phyloP scores from a whole-genome alignment of 179 eudicot genomes.

The Corrigiola litoralis region DNA sequence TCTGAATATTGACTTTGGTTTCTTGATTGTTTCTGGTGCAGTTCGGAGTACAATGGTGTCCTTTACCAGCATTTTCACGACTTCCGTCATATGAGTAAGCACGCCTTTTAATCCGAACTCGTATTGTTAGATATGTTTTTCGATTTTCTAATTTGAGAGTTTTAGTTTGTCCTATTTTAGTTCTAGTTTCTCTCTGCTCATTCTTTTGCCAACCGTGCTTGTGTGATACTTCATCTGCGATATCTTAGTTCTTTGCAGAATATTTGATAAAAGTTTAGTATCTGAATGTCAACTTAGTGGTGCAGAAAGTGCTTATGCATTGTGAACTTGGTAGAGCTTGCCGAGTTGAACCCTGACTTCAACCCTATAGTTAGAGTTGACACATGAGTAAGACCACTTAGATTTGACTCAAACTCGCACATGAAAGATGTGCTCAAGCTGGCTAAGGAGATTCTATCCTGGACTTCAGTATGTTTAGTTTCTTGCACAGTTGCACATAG shows the following conservation, averaged over 20 bases:
- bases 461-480: not conserved
- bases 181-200: not conserved
- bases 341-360: not conserved
- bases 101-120: not conserved
- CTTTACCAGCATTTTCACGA: conserved; percentile 63
- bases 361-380: too few species aligned
- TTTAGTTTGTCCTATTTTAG: not conserved
- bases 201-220: not conserved
- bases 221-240: not conserved
- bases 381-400: not conserved
- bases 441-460: not conserved
- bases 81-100: conserved; percentile 84
- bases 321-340: not conserved
- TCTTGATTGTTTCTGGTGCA: conserved; percentile 38
- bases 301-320: not conserved
- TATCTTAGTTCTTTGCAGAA: not conserved
- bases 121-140: not conserved
- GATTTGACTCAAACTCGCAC: not conserved
- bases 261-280: not conserved
- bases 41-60: conserved; percentile 98
- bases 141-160: not conserved
- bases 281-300: not conserved
- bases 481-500: too few species aligned
- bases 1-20: conserved; percentile 9
- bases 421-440: not conserved